Base-by-base conservation (phyloP, 2,329 filamentous ascomycete species). In the Aureobasidium sp. region DNA sequence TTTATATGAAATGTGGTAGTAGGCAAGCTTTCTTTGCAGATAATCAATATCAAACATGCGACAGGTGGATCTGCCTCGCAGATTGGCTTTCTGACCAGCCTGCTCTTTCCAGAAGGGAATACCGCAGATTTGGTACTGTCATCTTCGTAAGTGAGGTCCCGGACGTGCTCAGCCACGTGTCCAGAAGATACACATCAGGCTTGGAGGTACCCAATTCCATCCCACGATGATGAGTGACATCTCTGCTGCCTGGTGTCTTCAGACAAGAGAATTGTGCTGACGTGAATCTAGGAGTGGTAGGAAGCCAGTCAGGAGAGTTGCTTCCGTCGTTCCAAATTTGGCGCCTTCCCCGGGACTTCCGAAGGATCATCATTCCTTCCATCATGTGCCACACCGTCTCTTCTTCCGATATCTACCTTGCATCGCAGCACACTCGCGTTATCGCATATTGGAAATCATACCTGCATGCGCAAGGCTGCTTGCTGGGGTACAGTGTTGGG, bases 401-500 rank as follows among this genome's bases (percentile, higher is more conserved):
- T 25, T 45, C 53, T 34, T 36, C 53, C 53, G 52, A 45, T 39
- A 57, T 45, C 39, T 45, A 29, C 41, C 27, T 56, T 44, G 52
- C 52, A 57, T 57, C 53, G 53, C 53, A 57, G 37, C 25, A 42
- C 12, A 14, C 34, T 55, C 22, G 36, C 9, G 12, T 22, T 11
- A 39, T 55, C 51, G 41, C 20, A 8, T 20, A 31, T 25, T 20
- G 17, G 15, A n/a, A 36, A 29, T 42, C 1, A 8, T 42, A 7
- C 8, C 3, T n/a, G 37, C 22, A 53, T 41, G 34, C 29, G 51
- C 29, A 31, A 55, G 36, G 25, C 51, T 25, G 37, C 51, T 31
- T 29, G 37, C 36, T 20, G 51, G 25, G 3, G 29, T 17, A 42
- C 7, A 25, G 14, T 41, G 8, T 12, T 31, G 51, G 37, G 22